phyloP scores from a whole-genome alignment of 2,329 filamentous ascomycete species.

The Aspergillus novoparasiticus region DNA sequence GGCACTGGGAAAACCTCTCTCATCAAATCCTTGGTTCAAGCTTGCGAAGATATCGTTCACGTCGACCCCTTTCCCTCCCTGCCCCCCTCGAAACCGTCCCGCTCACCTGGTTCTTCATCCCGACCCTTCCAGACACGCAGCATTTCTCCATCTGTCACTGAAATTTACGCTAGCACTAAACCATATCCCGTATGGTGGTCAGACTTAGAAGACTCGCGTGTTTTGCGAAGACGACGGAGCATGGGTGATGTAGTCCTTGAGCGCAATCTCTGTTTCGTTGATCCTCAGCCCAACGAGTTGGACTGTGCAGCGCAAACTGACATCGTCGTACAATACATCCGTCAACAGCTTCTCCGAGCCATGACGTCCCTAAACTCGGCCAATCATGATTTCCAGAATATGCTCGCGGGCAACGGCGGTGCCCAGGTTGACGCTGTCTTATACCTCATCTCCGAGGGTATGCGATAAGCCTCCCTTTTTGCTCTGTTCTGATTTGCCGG shows the following conservation, averaged over 20 bases:
- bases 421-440: slow-evolving; percentile 82
- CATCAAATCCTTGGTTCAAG: slow-evolving; percentile 83
- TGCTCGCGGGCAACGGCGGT: slow-evolving; percentile 81
- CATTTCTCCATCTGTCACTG: slow-evolving; percentile 51
- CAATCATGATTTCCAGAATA: slow-evolving; percentile 72
- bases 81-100: slow-evolving; percentile 21
- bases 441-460: slow-evolving; percentile 77
- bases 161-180: slow-evolving; percentile 78
- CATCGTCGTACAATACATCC: slow-evolving; percentile 70
- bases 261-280: slow-evolving; percentile 90
- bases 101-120: slow-evolving; percentile 25
- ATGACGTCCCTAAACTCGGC: slow-evolving; percentile 63
- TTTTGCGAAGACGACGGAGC: slow-evolving; percentile 67
- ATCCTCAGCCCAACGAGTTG: slow-evolving; percentile 68
- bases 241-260: slow-evolving; percentile 78
- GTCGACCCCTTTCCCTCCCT: slow-evolving; percentile 64
- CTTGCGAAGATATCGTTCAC: slow-evolving; percentile 90
- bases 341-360: slow-evolving; percentile 67
- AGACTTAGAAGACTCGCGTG: slow-evolving; percentile 68
- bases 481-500: neutral
- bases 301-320: slow-evolving; percentile 58
- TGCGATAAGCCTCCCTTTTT: slow-evolving; percentile 27
- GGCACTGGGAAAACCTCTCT: slow-evolving; percentile 87
- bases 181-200: slow-evolving; percentile 90
- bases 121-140: slow-evolving; percentile 22